Evolutionary conservation across 495 filamentous ascomycete genomes (phyloP).

Genomic region (Lepidopterella palustris): DNA sequence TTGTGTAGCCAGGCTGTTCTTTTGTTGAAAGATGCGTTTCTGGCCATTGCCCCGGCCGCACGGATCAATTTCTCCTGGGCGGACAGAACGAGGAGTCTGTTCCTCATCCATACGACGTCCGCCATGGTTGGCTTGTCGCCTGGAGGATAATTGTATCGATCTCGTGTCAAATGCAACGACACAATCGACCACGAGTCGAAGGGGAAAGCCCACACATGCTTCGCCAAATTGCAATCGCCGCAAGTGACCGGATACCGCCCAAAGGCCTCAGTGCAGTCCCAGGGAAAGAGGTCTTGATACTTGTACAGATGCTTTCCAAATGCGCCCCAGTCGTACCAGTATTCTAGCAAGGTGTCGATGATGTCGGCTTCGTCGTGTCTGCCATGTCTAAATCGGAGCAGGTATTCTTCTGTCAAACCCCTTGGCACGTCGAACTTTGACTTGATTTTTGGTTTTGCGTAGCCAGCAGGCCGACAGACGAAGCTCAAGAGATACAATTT

Average conservation of each 20-base stretch:
- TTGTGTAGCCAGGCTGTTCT: constrained; percentile 30
- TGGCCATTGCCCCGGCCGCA: constrained; percentile 36
- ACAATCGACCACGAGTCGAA: constrained; percentile 43
- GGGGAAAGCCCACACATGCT: constrained; percentile 43
- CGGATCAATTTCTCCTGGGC: constrained; percentile 31
- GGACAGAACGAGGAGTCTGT: constrained; percentile 35
- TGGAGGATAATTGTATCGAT: constrained; percentile 30
- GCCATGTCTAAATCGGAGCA: constrained; percentile 33
- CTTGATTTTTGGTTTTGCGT: constrained; percentile 10
- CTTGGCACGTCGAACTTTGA: constrained; percentile 39
- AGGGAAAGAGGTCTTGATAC: constrained; percentile 39
- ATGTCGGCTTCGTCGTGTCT: constrained; percentile 39
- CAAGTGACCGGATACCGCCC: constrained; percentile 33
- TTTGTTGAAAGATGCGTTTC: constrained; percentile 21
- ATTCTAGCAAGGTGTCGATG: constrained; percentile 39
- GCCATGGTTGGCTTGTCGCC: background rate
- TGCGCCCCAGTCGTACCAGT: constrained; percentile 43
- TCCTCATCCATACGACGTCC: constrained; percentile 27
- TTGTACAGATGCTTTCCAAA: constrained; percentile 36
- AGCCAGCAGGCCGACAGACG: constrained; percentile 26
- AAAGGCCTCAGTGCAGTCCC: constrained; percentile 45
- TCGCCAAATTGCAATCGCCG: constrained; percentile 39
- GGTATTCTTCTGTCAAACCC: constrained; percentile 42
- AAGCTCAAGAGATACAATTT: constrained; percentile 40
- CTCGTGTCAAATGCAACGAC: constrained; percentile 34